phyloP scores from a whole-genome alignment of 306 rosid species.

The Castanea mollissima region DNA sequence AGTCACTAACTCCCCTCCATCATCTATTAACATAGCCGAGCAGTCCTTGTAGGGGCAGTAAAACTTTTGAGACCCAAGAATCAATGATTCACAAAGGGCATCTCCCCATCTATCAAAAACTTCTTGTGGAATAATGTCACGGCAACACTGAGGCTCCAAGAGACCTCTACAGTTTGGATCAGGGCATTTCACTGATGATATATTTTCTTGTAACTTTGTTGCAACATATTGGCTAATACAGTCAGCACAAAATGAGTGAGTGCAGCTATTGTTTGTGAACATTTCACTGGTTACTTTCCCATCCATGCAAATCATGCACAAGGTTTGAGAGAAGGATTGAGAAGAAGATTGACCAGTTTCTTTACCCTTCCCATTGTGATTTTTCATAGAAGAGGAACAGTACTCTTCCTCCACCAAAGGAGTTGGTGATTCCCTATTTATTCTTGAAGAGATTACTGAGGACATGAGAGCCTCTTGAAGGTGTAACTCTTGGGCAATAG shows the following conservation, averaged over 20 bases:
- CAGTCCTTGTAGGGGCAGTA: slow-evolving; percentile 64
- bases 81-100: slow-evolving; percentile 41
- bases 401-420: neutral
- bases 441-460: slow-evolving; percentile 20
- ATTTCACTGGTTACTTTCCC: slow-evolving; percentile 30
- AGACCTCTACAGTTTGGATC: slow-evolving; percentile 41
- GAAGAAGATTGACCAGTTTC: slow-evolving; percentile 32
- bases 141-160: slow-evolving; percentile 42
- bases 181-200: slow-evolving; percentile 50
- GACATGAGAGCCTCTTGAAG: slow-evolving; percentile 45
- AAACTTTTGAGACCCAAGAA: slow-evolving; percentile 35
- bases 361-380: slow-evolving; percentile 2
- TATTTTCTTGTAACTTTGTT: slow-evolving; percentile 43
- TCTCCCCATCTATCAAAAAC: slow-evolving; percentile 62
- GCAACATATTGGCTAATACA: slow-evolving; percentile 47
- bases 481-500: slow-evolving; percentile 20
- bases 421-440: neutral
- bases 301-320: slow-evolving; percentile 62
- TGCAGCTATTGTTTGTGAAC: slow-evolving; percentile 41
- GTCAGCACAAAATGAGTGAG: slow-evolving; percentile 43
- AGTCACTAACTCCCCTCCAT: slow-evolving; percentile 40
- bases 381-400: neutral
- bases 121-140: slow-evolving; percentile 34
- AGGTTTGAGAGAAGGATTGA: slow-evolving; percentile 18
- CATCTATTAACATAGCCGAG: slow-evolving; percentile 42